Base-by-base conservation (phyloP, 2,329 filamentous ascomycete genomes). In the Apiospora sp. region DNA sequence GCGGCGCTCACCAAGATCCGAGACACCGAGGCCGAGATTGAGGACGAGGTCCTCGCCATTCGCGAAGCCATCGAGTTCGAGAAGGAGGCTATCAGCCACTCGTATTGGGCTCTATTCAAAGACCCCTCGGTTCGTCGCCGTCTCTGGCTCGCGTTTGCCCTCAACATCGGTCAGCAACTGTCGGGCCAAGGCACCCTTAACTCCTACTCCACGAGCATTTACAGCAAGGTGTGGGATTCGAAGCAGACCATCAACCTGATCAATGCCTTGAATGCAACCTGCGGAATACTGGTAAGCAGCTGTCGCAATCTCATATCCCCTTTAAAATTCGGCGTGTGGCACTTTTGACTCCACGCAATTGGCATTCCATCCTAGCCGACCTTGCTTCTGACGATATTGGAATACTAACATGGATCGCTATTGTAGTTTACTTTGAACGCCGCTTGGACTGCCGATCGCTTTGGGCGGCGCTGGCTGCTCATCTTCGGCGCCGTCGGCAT, bases 101-200 rank as follows among this genome's bases (percentile, higher is more conserved):
- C 86, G 34, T 93, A 93, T 82, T 82, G 84, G 72, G 91, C 92
- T 0, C 86, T 93, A 24, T 93, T 92, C 89, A 92, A 91, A 80
- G 92, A 93, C 81, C 87, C 86, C 51, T 92, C 91, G 16, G 83
- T 93, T 64, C 88, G 92, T 76, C 92, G 91, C 84, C 89, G 92
- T 71, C 86, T 94, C 75, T 82, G 86, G 64, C 86, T 94, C 43
- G 91, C 91, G 34, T 87, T 92, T 75, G 82, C 92, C 68, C 83
- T 94, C 81, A 94, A 94, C 79, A 86, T 91, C 67, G 92, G 92
- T 67, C 92, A 93, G 81, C 92, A 94, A 80, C 86, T 94, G 54
- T 92, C 91, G 6, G 92, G 92, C 27, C 92, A 94, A 81, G 92
- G 92, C 74, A 92, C 91, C 1, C 86, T 94, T 75, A 94, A 93